Base-by-base conservation (phyloP, 1,139 yeast species). In the Taphrina pruni region DNA sequence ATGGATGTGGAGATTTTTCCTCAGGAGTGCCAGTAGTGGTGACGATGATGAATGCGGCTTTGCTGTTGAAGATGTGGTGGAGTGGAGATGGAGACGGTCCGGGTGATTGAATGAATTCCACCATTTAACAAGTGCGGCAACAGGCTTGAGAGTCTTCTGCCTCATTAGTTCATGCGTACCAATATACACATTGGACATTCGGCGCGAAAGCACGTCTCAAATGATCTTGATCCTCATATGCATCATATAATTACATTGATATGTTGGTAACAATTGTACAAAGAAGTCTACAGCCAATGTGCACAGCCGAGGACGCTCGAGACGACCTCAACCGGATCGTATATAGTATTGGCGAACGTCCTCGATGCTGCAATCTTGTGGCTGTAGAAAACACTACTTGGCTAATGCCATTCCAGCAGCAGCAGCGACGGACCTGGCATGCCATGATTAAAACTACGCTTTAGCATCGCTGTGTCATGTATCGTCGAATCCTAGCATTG, bases 201-300 rank as follows among this genome's bases (percentile, higher is more conserved):
- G 17, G 17, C 17, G 17, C 17, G 17, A 17, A 17, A 17, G 17
- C 17, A 39, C 43, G 43, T 9, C 32, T 39, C 43, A 6, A 39
- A 14, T 39, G 43, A 14, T 39, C 32, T 26, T 39, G 43, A 17
- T 14, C 9, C 20, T 12, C 8, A 45, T 50, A 50, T 50, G 54
- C 54, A 50, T 21, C 21, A 14, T 35, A 54, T 14, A 54, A 54
- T 54, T 54, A 54, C 57, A 54, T n/a, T 54, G 50, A 20, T 41
- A 58, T 45, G 26, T 43, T 58, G 48, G 39, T 58, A 45, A 32
- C 51, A 43, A 58, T 45, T 45, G 45, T 58, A 45, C 51, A 45
- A 58, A 58, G 54, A 43, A 58, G 41, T 26, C 43, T 35, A 35
- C 26, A 54, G 43, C 26, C 43, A 12, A 26, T 26, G 32, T 11